Conservation (phyloP, 108 stramenopile species). For the Pseudonitzschia multistriata region DNA sequence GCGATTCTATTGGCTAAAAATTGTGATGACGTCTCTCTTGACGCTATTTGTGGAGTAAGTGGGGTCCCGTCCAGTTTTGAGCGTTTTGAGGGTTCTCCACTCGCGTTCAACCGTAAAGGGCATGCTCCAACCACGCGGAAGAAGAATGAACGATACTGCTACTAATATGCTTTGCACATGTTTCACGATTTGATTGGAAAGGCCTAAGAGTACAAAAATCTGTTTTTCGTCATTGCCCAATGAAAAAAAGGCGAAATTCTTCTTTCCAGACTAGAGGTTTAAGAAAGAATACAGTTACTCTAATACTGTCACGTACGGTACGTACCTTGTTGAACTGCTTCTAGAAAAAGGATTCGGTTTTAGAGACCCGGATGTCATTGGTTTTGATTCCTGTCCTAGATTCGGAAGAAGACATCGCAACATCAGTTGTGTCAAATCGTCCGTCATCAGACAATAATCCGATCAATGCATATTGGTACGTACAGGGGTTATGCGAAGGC, state of each 20-base stretch:
- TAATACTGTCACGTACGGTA: too few relatives aligned
- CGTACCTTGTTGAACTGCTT: not conserved
- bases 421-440: not conserved
- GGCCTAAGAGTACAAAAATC: not conserved
- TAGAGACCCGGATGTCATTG: not conserved
- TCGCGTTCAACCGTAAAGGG: not conserved
- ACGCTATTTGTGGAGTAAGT: not conserved
- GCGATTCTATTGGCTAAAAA: conserved; percentile 4
- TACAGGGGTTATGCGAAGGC: too few relatives aligned
- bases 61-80: not conserved
- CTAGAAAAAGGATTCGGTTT: not conserved
- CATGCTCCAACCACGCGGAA: not conserved
- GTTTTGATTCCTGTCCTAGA: not conserved
- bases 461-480: too few relatives aligned
- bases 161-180: not conserved
- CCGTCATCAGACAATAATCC: not conserved
- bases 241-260: not conserved
- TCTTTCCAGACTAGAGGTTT: not conserved
- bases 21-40: not conserved
- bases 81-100: not conserved
- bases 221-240: not conserved
- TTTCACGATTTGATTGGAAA: conserved; percentile 7
- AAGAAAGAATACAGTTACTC: too few relatives aligned
- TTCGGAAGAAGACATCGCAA: not conserved
- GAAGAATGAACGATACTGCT: not conserved